Percentiles rank a stretch among this genome's conserved stretches.
These are phyloP conservation scores for Eimeria praecox DNA, from an alignment of 169 alveolate species.

Conservation along the genomic window DNA sequence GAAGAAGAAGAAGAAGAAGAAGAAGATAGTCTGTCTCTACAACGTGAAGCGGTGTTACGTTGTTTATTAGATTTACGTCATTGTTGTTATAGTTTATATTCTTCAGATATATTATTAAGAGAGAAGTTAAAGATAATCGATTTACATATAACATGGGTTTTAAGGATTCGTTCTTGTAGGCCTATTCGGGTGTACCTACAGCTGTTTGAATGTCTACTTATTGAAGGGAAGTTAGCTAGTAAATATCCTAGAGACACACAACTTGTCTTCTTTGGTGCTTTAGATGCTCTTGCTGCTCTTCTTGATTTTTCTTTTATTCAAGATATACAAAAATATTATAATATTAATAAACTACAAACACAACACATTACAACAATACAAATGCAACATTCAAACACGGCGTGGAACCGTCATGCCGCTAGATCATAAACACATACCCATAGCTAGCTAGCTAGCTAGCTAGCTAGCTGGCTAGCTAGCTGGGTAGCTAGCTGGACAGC, in stretches of 20 bases:
- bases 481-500: too few species aligned
- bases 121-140: neutral
- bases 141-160: neutral
- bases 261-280: slow-evolving; percentile 6
- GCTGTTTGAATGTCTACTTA: neutral
- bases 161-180: neutral
- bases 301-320: neutral
- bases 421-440: too few species aligned
- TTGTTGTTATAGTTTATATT: neutral
- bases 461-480: too few species aligned
- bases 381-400: too few species aligned
- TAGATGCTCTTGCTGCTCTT: slow-evolving; percentile 1
- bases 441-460: too few species aligned
- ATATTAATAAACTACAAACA: too few species aligned
- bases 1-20: too few species aligned
- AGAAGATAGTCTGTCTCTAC: neutral
- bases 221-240: neutral
- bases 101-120: too few species aligned
- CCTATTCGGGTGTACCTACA: slow-evolving; percentile 19
- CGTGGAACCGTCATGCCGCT: too few species aligned
- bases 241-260: neutral
- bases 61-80: neutral
- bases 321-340: too few species aligned
- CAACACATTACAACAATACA: too few species aligned
- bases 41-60: neutral